Evolutionary conservation across 2,329 filamentous ascomycete species (phyloP).

Genomic region (Trichoderma sp.): DNA sequence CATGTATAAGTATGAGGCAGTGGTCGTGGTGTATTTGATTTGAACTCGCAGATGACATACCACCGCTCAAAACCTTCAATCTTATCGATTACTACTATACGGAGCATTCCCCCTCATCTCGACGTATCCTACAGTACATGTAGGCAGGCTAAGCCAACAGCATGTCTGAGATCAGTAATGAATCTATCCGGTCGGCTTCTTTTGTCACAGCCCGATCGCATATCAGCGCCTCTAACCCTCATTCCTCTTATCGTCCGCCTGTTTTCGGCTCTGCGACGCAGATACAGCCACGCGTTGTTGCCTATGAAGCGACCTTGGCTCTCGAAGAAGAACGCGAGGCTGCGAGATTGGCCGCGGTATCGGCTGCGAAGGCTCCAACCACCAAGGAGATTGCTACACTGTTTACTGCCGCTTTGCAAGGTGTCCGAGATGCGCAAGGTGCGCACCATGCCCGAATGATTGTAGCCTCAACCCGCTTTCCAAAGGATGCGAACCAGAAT

Average conservation of each 20-base stretch:
- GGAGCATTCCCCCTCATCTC: not conserved
- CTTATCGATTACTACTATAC: not conserved
- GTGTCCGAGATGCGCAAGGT: not conserved
- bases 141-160: not conserved
- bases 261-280: not conserved
- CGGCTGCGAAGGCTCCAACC: not conserved
- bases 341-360: not conserved
- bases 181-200: not conserved
- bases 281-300: not conserved
- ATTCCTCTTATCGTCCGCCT: too few relatives aligned
- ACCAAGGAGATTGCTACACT: not conserved
- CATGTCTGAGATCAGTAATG: not conserved
- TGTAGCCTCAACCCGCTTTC: not conserved
- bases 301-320: not conserved
- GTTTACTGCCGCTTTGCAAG: not conserved
- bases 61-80: not conserved
- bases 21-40: not conserved
- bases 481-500: not conserved
- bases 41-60: not conserved
- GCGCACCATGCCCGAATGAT: conserved; percentile 1
- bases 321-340: not conserved
- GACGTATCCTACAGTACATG: too few relatives aligned
- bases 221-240: not conserved
- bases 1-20: not conserved
- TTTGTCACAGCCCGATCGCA: not conserved